Percentiles rank a stretch among this genome's conserved stretches.
Evolutionary conservation across 768 basidiomycete genomes (phyloP).

Genomic region (Lentinula raphanica): DNA sequence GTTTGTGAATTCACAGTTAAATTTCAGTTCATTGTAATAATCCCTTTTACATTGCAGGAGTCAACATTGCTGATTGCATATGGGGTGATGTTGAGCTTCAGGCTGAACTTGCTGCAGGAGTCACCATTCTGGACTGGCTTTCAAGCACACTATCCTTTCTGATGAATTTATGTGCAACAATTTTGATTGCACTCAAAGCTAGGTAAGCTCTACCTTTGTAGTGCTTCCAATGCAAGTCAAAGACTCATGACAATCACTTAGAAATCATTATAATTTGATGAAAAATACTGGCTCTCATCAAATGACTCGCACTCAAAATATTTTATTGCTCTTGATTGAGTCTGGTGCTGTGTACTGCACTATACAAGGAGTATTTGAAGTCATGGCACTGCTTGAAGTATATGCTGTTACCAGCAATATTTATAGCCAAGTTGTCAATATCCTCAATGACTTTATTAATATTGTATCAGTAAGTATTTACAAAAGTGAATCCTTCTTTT

Average conservation of each 20-base stretch:
- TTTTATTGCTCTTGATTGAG: background rate
- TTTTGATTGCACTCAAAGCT: background rate
- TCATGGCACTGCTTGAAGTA: background rate
- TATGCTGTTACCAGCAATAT: background rate
- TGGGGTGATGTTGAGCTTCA: background rate
- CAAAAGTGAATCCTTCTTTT: background rate
- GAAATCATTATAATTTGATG: background rate
- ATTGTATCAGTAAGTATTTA: background rate
- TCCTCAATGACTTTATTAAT: background rate
- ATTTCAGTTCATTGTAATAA: background rate
- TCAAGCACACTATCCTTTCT: background rate
- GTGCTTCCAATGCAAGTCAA: too few relatives aligned
- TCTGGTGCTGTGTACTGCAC: background rate
- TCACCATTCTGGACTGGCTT: background rate
- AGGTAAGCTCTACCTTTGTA: background rate
- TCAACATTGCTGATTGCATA: constrained; percentile 2
- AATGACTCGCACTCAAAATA: background rate
- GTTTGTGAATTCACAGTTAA: background rate
- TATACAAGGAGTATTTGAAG: background rate
- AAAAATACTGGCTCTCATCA: background rate
- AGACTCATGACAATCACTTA: background rate
- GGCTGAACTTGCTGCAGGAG: background rate
- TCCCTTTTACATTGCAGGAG: background rate
- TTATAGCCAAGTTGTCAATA: background rate
- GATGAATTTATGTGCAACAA: background rate